Evolutionary conservation across 768 basidiomycete species (phyloP), one percentile per base, ranked within the genome.

Genomic region (Auricularia auricula-judae): DNA sequence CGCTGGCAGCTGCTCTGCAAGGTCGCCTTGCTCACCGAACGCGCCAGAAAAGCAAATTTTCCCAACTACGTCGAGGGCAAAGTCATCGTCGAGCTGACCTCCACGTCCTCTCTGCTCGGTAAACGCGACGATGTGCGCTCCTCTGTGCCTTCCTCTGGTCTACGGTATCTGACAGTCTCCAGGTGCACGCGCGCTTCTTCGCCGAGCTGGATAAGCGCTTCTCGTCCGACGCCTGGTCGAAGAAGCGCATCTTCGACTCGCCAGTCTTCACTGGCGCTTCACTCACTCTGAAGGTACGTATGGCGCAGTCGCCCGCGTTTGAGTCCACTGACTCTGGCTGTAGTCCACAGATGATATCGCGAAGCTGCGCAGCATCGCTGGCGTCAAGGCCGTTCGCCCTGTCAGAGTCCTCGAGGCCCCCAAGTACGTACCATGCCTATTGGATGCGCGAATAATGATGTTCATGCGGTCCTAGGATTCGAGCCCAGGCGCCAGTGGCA

Each of bases 371-470:
- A 71, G 72, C 12, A 76, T 80, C 3, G 74, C 79, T 2, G 86
- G 85, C 29, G 79, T 87, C n/a, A 76, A 81, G 67, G 78, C 80
- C 5, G 18, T 64, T 16, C 63, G 63, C 18, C 63, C 47, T 16
- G 63, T 64, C 23, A n/a, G 7, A 16, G 8, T 36, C 36, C 7
- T 64, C 35, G 18, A 7, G 18, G 16, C 12, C 54, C 63, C 63
- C 4, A 21, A 14, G 63, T 64, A 59, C 35, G 63, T 29, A 29
- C 29, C 29, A 29, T 29, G 29, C 29, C 29, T 29, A 29, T 29
- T 29, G 29, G 29, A 29, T 29, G 29, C 29, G 29, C 29, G 29
- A 29, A 29, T 29, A 29, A 29, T 3, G 29, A 29, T 29, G 29
- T 29, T 29, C 29, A 29, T 29, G 2, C 2, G 29, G 29, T 29